Base-by-base conservation (phyloP, 2,329 filamentous ascomycete genomes). In the Neofusicoccum laricinum region DNA sequence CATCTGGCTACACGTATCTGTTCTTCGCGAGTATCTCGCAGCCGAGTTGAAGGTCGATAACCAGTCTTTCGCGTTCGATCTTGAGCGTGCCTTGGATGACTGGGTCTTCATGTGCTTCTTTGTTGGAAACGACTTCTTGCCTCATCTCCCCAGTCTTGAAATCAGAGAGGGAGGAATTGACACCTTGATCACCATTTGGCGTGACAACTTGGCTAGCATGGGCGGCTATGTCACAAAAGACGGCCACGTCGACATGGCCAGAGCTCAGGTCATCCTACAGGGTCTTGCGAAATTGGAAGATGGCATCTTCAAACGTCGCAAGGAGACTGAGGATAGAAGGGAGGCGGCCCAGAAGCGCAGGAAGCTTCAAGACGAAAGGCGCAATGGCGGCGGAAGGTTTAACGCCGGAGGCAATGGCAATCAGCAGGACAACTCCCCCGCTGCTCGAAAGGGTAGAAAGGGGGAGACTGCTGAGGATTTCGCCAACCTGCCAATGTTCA, bases 91-190 rank as follows among this genome's bases (percentile, higher is more conserved):
- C 30, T 86, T 98, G 65, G 95, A 98, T 77, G 94, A 98, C 75
- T 98, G 94, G 95, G 92, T 98, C 14, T 98, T 98, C 77, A 95
- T 98, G 88, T 98, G 94, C 80, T 98, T 96, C 80, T 98, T 98
- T 75, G 94, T 98, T 64, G 94, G 94, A 69, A 99, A 99, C 78
- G 96, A 99, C 81, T 99, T 99, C 80, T 81, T 99, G 69, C 95
- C 95, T 58, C 95, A 99, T 83, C 82, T 99, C 65, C 95, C 95
- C n/a, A 96, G 94, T 71, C 84, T 99, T 65, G 95, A 98, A 76
- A 98, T 99, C 75, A 88, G 95, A 66, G 95, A 99, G 73, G 93
- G 97, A 75, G 94, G 94, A 55, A 99, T 99, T 73, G 94, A 99
- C 74, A 96, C 93, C 0, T 83, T 99, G 64, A 96, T 93, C 69